Evolutionary conservation across 2,329 filamentous ascomycete species (phyloP).

Genomic region (Aspergillus neoniger): DNA sequence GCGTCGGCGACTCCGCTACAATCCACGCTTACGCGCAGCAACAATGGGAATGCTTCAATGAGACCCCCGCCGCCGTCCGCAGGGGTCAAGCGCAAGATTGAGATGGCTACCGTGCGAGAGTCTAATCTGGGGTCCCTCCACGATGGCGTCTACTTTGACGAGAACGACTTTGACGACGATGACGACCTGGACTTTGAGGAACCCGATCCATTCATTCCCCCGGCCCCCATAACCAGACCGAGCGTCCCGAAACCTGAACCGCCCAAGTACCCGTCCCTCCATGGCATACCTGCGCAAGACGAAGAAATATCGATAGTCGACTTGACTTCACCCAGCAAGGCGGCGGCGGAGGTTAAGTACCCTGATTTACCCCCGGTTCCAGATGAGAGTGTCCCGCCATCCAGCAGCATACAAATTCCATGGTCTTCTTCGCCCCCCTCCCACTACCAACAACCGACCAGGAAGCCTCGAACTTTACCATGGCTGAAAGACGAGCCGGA

Average conservation of each 20-base stretch:
- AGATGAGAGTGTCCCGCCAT: constrained; percentile 35
- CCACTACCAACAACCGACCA: constrained; percentile 49
- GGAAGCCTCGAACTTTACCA: constrained; percentile 66
- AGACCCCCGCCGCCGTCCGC: constrained; percentile 28
- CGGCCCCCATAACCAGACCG: constrained; percentile 17
- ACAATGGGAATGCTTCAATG: constrained; percentile 27
- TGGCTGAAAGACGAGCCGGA: constrained; percentile 44
- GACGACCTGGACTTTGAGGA: constrained; percentile 63
- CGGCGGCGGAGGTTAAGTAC: constrained; percentile 36
- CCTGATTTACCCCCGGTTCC: constrained; percentile 37
- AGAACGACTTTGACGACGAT: constrained; percentile 87
- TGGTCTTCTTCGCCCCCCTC: constrained; percentile 67
- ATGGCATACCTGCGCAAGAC: background rate
- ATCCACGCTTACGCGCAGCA: constrained; percentile 29
- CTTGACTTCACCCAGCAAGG: constrained; percentile 14
- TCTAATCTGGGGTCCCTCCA: constrained; percentile 47
- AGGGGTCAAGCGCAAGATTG: constrained; percentile 44
- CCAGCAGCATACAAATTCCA: constrained; percentile 62
- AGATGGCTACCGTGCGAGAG: constrained; percentile 31
- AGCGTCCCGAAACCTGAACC: constrained; percentile 1
- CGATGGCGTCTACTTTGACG: constrained; percentile 63
- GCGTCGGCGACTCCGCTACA: constrained; percentile 36
- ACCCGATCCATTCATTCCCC: constrained; percentile 33
- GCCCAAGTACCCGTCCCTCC: constrained; percentile 14
- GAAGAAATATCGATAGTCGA: constrained; percentile 2